These are phyloP conservation scores for Globisporangium cylindrosporum DNA, from an alignment of 352 stramenopile genomes.

Conservation along the genomic window DNA sequence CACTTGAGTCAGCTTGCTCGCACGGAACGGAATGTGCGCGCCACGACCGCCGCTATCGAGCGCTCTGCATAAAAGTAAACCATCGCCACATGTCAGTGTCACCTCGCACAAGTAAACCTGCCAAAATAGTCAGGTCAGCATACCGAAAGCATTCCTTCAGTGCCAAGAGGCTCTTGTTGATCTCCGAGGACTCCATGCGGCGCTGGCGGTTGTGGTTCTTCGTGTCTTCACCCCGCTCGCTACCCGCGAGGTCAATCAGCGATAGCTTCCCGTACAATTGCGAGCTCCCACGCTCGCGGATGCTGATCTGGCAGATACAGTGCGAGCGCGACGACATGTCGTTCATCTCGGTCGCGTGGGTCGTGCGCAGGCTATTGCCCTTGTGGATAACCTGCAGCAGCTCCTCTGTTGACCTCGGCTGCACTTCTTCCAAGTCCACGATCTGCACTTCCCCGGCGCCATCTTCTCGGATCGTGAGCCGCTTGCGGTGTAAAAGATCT, in stretches of 20 bases:
- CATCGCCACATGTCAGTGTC: not conserved
- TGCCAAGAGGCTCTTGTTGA: conserved; percentile 96
- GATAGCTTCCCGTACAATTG: conserved; percentile 87
- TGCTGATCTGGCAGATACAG: conserved; percentile 93
- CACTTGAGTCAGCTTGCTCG: conserved; percentile 97
- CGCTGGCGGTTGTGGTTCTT: conserved; percentile 91
- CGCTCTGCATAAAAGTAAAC: conserved; percentile 39
- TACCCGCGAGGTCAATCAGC: conserved; percentile 96
- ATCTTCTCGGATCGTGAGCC: conserved; percentile 93
- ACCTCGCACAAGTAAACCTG: not conserved
- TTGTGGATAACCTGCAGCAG: conserved; percentile 92
- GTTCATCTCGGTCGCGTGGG: conserved; percentile 95
- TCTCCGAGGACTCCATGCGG: conserved; percentile 95
- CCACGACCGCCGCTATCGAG: conserved; percentile 88
- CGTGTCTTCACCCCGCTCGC: conserved; percentile 94
- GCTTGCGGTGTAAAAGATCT: conserved; percentile 90
- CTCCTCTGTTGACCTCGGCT: conserved; percentile 84
- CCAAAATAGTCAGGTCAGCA: not conserved
- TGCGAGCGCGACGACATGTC: conserved; percentile 94
- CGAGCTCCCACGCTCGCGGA: conserved; percentile 54
- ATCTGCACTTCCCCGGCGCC: conserved; percentile 93
- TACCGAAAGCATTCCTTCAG: conserved; percentile 96
- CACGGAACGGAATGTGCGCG: conserved; percentile 94
- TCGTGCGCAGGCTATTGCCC: conserved; percentile 92
- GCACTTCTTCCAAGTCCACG: conserved; percentile 92